These are phyloP conservation scores for Diaporthe australafricana DNA, from an alignment of 2,329 filamentous ascomycete species.

Conservation along the genomic window DNA sequence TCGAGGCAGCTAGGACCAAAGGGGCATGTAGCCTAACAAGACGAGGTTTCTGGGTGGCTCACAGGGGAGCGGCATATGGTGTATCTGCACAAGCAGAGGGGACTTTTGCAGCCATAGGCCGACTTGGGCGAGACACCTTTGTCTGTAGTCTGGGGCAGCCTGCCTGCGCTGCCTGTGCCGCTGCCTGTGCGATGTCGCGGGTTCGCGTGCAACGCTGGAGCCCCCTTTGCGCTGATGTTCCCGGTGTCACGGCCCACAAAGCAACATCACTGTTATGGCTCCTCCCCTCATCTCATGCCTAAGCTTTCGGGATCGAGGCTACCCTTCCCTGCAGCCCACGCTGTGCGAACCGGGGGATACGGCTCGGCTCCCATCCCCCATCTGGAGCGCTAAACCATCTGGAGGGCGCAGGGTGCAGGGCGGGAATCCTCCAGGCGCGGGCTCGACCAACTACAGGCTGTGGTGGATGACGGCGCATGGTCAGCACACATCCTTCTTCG, in stretches of 20 bases:
- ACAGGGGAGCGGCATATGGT: background rate
- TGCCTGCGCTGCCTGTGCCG: no score
- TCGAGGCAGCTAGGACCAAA: background rate
- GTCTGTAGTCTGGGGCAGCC: background rate
- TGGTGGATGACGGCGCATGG: slow-evolving; percentile 7
- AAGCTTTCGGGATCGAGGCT: slow-evolving; percentile 2
- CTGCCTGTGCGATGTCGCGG: background rate
- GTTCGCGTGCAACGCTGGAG: no score
- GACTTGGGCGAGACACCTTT: background rate
- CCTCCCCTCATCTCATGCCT: no score
- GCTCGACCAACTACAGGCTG: background rate
- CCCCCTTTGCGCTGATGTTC: background rate
- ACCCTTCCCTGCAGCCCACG: background rate
- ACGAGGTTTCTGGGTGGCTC: background rate
- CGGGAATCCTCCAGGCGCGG: background rate
- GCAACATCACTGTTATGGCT: background rate
- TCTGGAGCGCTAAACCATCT: background rate
- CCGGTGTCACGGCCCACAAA: background rate
- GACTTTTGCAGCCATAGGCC: background rate
- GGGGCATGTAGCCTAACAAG: background rate
- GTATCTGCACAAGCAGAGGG: background rate
- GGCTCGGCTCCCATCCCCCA: background rate
- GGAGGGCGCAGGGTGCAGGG: background rate
- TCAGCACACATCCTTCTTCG: background rate
- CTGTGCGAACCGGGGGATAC: background rate